These are phyloP conservation scores for Candida maris DNA, from an alignment of 805 yeast species.

Conservation along the genomic window DNA sequence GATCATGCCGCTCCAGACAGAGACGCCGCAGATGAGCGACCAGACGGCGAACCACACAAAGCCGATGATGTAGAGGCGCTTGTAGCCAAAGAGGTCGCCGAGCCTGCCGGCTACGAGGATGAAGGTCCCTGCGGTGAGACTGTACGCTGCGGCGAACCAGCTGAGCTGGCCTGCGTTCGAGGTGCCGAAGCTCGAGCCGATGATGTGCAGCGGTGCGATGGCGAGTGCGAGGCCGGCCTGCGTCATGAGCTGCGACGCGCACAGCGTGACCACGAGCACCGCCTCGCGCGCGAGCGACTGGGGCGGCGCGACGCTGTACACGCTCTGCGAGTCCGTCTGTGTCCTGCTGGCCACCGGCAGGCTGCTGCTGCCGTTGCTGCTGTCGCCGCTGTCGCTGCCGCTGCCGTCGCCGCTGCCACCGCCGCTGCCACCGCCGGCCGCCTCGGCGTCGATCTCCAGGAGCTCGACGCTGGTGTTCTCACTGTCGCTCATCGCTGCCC, in stretches of 20 bases:
- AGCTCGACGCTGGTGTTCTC: no score
- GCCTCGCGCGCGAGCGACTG: background rate
- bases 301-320: background rate
- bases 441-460: no score
- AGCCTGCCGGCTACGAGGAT: background rate
- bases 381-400: no score
- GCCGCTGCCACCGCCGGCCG: no score
- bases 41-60: background rate
- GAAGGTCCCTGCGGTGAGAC: background rate
- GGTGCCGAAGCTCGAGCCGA: background rate
- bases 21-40: background rate
- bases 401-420: no score
- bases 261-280: background rate
- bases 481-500: no score
- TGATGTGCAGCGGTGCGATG: background rate
- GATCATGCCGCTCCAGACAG: background rate
- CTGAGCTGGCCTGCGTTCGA: background rate
- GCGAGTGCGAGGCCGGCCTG: background rate
- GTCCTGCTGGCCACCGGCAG: no score
- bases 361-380: no score
- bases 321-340: no score
- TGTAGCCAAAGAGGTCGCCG: background rate
- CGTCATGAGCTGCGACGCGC: background rate
- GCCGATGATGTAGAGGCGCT: background rate
- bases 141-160: background rate